Evolutionary conservation across 75 land plant genomes (phyloP), one percentile per base, ranked within the genome.

Genomic region (Ceratopteris richardii): DNA sequence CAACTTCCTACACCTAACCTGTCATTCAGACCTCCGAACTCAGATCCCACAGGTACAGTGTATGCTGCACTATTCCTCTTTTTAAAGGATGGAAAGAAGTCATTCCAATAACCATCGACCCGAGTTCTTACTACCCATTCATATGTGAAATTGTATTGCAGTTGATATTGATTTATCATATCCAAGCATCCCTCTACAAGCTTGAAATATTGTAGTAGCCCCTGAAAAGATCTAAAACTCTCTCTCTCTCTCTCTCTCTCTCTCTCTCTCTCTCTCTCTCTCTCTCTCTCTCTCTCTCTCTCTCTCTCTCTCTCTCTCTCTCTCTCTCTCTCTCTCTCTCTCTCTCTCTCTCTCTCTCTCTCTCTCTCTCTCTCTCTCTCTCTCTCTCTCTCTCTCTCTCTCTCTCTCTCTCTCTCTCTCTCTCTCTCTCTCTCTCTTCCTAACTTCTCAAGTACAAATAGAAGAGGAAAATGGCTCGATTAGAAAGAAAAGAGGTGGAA

Each of bases 101-200:
- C 75, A 36, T 63, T 70, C 90, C 86, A 86, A 62, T 73, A 86
- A 14, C 90, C 90, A 66, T 86, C 90, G 7, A 84, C 78, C 6
- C 90, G 76, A 26, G 90, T 84, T 44, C 90, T 61, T 5, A 86
- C 58, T 39, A 86, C 74, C 87, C 83, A 83, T 39, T 83, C 81
- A 66, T 86, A 86, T 13, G 60, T 71, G 25, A 83, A 54, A 12
- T 74, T 66, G 70, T 68, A 39, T 19, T 60, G 50, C 13, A 13
- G 18, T 55, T 86, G 81, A 66, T 74, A 61, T 6, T 57, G 9
- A 6, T 51, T 31, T 19, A 86, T 86, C 75, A 86, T 70, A 41
- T 47, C 27, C 61, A 79, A 65, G 60, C 90, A 86, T 13, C 88
- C 88, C 51, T 86, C 88, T 7, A 86, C 88, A 56, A 86, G 68